Conservation (phyloP, 257 asterid species). For the Rehmannia glutinosa region DNA sequence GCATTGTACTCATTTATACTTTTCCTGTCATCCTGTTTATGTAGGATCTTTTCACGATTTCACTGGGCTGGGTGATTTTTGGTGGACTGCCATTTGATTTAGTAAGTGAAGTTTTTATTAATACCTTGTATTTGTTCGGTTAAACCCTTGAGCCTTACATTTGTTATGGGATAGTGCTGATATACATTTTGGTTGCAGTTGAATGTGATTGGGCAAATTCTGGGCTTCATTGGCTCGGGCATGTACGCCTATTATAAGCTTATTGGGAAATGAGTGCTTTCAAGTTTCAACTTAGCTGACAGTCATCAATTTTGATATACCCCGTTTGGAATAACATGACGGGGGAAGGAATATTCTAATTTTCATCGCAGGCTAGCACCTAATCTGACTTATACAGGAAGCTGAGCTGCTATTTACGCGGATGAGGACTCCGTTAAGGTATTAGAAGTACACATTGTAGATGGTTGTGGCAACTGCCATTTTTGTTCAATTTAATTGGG, state of each 20-base stretch:
- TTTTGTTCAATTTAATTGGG: neutral
- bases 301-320: neutral
- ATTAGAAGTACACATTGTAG: neutral
- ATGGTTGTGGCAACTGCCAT: neutral
- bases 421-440: neutral
- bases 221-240: constrained; percentile 93
- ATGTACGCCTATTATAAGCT: constrained; percentile 81
- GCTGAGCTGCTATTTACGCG: neutral
- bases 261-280: constrained; percentile 55
- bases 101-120: constrained; percentile 41
- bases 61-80: constrained; percentile 85
- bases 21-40: constrained; percentile 10
- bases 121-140: neutral
- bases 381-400: neutral
- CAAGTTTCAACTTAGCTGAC: constrained; percentile 4
- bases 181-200: constrained; percentile 42
- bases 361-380: neutral
- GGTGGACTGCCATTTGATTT: constrained; percentile 97
- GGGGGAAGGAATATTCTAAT: neutral
- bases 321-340: neutral
- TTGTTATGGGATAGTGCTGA: neutral
- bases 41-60: constrained; percentile 88
- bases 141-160: neutral
- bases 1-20: neutral
- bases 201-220: constrained; percentile 81